Percentiles rank a stretch among this genome's conserved stretches.
These are phyloP conservation scores for Allium fistulosum DNA, from an alignment of 106 monocot species.

Conservation along the genomic window DNA sequence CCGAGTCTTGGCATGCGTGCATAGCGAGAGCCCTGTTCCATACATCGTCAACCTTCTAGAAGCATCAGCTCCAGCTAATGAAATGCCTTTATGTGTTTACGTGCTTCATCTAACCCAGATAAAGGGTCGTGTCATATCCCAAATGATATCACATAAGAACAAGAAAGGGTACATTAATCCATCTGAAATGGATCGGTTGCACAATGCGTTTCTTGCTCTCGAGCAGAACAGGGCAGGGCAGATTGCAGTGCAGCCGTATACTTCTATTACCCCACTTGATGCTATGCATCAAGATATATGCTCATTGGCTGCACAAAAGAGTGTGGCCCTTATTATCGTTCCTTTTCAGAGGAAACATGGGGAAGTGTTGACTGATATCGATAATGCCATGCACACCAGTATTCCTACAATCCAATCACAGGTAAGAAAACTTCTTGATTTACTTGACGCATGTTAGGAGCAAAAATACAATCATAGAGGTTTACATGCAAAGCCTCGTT, in stretches of 20 bases:
- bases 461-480: no score
- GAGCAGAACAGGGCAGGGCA: slow-evolving; percentile 24
- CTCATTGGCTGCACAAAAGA: slow-evolving; percentile 23
- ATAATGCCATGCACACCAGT: slow-evolving; percentile 7
- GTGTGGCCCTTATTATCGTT: slow-evolving; percentile 17
- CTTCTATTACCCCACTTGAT: slow-evolving; percentile 21
- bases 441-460: no score
- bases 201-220: slow-evolving; percentile 26
- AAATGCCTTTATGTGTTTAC: slow-evolving; percentile 22
- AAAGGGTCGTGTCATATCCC: slow-evolving; percentile 15
- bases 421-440: not conserved
- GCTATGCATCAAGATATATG: slow-evolving; percentile 49
- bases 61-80: not conserved
- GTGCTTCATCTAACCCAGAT: slow-evolving; percentile 41
- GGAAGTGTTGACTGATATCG: not conserved
- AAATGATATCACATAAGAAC: slow-evolving; percentile 29
- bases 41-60: slow-evolving; percentile 25
- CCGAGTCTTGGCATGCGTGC: slow-evolving; percentile 22
- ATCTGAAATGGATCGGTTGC: slow-evolving; percentile 23
- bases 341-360: slow-evolving; percentile 15
- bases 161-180: slow-evolving; percentile 29
- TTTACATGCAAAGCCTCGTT: no score
- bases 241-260: slow-evolving; percentile 29
- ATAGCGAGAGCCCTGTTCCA: slow-evolving; percentile 20
- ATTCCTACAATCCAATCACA: slow-evolving; percentile 1